Percentiles rank a stretch among this genome's conserved stretches.
Evolutionary conservation across 1,284 basidiomycete genomes (phyloP).

Genomic region (Farysia itapuensis): DNA sequence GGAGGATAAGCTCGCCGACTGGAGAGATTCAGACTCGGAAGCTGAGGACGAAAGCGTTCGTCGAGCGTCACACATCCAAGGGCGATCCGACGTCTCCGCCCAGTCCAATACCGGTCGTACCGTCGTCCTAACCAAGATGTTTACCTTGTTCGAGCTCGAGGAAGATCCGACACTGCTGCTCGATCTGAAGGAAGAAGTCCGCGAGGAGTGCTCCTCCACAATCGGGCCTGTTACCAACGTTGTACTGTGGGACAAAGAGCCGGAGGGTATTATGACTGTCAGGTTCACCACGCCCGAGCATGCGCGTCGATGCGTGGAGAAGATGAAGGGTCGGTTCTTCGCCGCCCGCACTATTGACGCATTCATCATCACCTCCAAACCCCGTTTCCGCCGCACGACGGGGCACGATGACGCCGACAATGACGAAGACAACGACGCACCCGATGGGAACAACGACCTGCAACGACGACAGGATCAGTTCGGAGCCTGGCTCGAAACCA

Average conservation of each 20-base stretch:
- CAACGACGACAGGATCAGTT: conserved; percentile 13
- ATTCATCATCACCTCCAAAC: conserved; percentile 75
- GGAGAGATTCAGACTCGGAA: conserved; percentile 46
- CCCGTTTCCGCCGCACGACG: conserved; percentile 73
- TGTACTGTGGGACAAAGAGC: conserved; percentile 92
- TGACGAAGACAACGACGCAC: conserved; percentile 18
- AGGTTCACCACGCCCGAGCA: conserved; percentile 86
- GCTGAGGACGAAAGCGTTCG: conserved; percentile 17
- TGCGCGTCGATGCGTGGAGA: conserved; percentile 87
- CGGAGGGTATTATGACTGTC: conserved; percentile 92
- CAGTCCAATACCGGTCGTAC: neutral
- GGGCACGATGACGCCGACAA: conserved; percentile 60
- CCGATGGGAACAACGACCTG: conserved; percentile 1
- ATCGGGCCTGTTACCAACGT: conserved; percentile 96
- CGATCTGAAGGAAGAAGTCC: conserved; percentile 92
- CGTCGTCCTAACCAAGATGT: conserved; percentile 71
- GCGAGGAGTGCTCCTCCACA: conserved; percentile 80
- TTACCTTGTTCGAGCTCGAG: conserved; percentile 80
- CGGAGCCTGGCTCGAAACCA: conserved; percentile 8
- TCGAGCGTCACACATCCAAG: neutral
- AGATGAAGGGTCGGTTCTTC: conserved; percentile 95
- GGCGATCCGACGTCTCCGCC: conserved; percentile 1
- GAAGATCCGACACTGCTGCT: conserved; percentile 83
- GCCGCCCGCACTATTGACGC: conserved; percentile 81
- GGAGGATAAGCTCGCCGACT: conserved; percentile 52